These are phyloP conservation scores for Sporothrix pseudoabietina DNA, from an alignment of 2,329 filamentous ascomycete genomes.

Conservation along the genomic window DNA sequence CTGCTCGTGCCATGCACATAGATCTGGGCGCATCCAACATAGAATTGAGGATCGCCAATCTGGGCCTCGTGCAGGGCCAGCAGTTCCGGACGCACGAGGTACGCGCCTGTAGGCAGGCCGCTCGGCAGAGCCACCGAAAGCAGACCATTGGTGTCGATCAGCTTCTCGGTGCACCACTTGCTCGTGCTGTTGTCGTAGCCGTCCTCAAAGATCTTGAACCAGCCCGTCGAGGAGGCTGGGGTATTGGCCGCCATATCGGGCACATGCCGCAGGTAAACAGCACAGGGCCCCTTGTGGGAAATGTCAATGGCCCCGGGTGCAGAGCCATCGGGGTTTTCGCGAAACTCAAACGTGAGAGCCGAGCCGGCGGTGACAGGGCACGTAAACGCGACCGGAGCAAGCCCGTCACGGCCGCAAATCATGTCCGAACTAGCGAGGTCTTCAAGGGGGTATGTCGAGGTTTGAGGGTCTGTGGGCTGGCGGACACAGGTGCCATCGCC, in stretches of 20 bases:
- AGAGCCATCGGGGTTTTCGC: conserved; percentile 59
- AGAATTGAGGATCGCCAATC: conserved; percentile 68
- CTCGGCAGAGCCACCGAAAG: conserved; percentile 64
- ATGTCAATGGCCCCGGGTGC: conserved; percentile 59
- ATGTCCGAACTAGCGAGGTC: conserved; percentile 63
- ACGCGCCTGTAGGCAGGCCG: conserved; percentile 65
- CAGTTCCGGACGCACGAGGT: conserved; percentile 71
- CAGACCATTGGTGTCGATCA: conserved; percentile 65
- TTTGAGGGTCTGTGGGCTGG: conserved; percentile 58
- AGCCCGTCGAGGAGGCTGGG: conserved; percentile 62
- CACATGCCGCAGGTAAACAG: conserved; percentile 73
- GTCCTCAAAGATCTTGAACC: conserved; percentile 76
- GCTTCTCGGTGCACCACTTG: conserved; percentile 70
- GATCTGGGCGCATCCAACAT: conserved; percentile 71
- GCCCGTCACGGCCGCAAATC: conserved; percentile 62
- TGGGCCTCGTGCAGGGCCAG: conserved; percentile 67
- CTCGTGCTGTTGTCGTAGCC: conserved; percentile 59
- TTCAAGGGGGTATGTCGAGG: conserved; percentile 60
- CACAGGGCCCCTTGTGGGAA: conserved; percentile 68
- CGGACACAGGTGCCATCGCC: conserved; percentile 73
- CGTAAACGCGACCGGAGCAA: conserved; percentile 50
- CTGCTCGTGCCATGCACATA: conserved; percentile 50
- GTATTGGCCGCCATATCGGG: conserved; percentile 54
- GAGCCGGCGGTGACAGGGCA: conserved; percentile 55
- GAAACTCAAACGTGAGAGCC: conserved; percentile 67